Evolutionary conservation across 2,329 filamentous ascomycete species (phyloP).

Genomic region (Botryosphaeria dothidea): DNA sequence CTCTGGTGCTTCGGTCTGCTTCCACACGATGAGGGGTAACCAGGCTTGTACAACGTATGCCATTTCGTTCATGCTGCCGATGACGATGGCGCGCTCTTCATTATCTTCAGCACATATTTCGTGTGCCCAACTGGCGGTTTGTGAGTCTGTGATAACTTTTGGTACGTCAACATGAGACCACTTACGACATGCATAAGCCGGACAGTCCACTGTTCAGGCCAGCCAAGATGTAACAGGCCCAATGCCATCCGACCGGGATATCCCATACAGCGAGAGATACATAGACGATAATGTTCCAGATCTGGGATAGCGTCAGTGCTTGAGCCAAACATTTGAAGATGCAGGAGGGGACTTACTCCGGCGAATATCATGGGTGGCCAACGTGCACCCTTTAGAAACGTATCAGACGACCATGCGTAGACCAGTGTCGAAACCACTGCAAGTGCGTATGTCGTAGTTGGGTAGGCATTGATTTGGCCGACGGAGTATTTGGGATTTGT

Average conservation of each 20-base stretch:
- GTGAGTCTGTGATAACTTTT: neutral
- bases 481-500: slow-evolving; percentile 46
- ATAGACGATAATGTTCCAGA: slow-evolving; percentile 39
- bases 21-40: slow-evolving; percentile 68
- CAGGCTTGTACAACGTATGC: slow-evolving; percentile 70
- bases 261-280: slow-evolving; percentile 51
- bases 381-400: slow-evolving; percentile 57
- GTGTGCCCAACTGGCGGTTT: slow-evolving; percentile 46
- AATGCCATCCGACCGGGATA: slow-evolving; percentile 59
- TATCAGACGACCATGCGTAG: slow-evolving; percentile 68
- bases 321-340: slow-evolving; percentile 21
- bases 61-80: slow-evolving; percentile 68
- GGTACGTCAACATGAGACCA: slow-evolving; percentile 9
- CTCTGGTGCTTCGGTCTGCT: slow-evolving; percentile 61
- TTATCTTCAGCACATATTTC: slow-evolving; percentile 59
- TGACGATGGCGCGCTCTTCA: slow-evolving; percentile 67
- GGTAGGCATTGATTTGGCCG: slow-evolving; percentile 58
- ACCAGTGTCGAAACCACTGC: slow-evolving; percentile 61
- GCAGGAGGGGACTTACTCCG: slow-evolving; percentile 40
- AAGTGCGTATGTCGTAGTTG: slow-evolving; percentile 53
- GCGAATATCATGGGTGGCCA: slow-evolving; percentile 67
- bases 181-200: slow-evolving; percentile 53
- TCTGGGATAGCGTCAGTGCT: neutral
- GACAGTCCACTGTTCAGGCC: slow-evolving; percentile 50
- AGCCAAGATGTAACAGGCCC: slow-evolving; percentile 61